Evolutionary conservation across 75 land plant species (phyloP).

Genomic region (Azolla pinnata): DNA sequence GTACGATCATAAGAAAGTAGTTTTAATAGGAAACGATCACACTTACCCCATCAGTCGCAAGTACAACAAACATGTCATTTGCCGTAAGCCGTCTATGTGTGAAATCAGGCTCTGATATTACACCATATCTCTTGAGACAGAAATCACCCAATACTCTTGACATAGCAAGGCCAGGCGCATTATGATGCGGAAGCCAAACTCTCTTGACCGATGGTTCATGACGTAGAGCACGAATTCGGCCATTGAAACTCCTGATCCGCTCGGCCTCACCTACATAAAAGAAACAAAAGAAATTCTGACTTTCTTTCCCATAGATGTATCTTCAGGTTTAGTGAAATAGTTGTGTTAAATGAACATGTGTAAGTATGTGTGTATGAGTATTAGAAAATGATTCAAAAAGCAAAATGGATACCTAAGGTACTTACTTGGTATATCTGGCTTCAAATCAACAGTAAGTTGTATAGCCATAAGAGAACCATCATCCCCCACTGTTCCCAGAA

Average conservation of each 20-base stretch:
- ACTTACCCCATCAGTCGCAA: conserved; percentile 90
- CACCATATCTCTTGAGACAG: conserved; percentile 82
- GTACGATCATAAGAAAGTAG: too few relatives aligned
- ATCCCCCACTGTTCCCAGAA: conserved; percentile 47
- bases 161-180: conserved; percentile 91
- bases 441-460: conserved; percentile 58
- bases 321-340: too few relatives aligned
- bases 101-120: conserved; percentile 79
- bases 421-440: conserved; percentile 58
- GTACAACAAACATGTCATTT: conserved; percentile 64
- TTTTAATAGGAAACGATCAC: too few relatives aligned
- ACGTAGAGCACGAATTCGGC: conserved; percentile 80
- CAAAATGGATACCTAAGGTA: neutral
- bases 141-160: conserved; percentile 94
- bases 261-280: conserved; percentile 80
- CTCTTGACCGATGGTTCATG: conserved; percentile 87
- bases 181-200: conserved; percentile 76
- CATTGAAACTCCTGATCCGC: conserved; percentile 63
- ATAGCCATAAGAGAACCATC: conserved; percentile 45
- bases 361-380: too few relatives aligned
- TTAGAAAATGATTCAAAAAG: neutral
- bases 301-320: too few relatives aligned
- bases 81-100: conserved; percentile 51
- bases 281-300: too few relatives aligned
- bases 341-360: too few relatives aligned